These are phyloP conservation scores for Fusarium sp. DNA, from an alignment of 2,329 filamentous ascomycete species.

Conservation along the genomic window DNA sequence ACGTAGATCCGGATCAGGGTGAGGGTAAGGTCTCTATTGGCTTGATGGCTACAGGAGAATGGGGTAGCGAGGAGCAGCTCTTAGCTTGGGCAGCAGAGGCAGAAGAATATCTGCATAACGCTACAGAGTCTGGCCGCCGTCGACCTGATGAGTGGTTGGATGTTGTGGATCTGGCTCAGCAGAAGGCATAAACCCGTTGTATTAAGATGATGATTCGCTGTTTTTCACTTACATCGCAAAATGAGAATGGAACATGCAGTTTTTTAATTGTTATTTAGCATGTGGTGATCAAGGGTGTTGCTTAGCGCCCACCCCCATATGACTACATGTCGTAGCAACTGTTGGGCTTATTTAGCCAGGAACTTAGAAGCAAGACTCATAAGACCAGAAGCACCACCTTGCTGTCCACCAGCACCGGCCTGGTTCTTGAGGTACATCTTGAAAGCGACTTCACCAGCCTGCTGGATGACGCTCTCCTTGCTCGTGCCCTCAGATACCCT, in stretches of 20 bases:
- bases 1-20: slow-evolving; percentile 66
- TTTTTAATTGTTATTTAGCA: background rate
- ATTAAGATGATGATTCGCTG: background rate
- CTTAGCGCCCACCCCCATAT: background rate
- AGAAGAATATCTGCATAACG: slow-evolving; percentile 65
- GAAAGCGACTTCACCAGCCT: slow-evolving; percentile 85
- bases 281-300: background rate
- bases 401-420: slow-evolving; percentile 51
- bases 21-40: slow-evolving; percentile 70
- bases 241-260: background rate
- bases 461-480: slow-evolving; percentile 83
- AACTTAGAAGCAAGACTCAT: slow-evolving; percentile 61
- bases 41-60: slow-evolving; percentile 72
- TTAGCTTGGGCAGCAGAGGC: slow-evolving; percentile 68
- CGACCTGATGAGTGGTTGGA: slow-evolving; percentile 68
- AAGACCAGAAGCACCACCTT: slow-evolving; percentile 53
- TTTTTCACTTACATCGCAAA: background rate
- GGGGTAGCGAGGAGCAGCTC: slow-evolving; percentile 73
- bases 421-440: slow-evolving; percentile 92
- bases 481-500: slow-evolving; percentile 67
- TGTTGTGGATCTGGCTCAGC: slow-evolving; percentile 54
- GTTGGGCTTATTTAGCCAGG: slow-evolving; percentile 39
- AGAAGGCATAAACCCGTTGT: background rate
- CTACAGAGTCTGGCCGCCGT: slow-evolving; percentile 59
- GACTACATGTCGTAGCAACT: background rate